These are phyloP conservation scores for Plasmopara muralis DNA, from an alignment of 352 stramenopile genomes.

Conservation along the genomic window DNA sequence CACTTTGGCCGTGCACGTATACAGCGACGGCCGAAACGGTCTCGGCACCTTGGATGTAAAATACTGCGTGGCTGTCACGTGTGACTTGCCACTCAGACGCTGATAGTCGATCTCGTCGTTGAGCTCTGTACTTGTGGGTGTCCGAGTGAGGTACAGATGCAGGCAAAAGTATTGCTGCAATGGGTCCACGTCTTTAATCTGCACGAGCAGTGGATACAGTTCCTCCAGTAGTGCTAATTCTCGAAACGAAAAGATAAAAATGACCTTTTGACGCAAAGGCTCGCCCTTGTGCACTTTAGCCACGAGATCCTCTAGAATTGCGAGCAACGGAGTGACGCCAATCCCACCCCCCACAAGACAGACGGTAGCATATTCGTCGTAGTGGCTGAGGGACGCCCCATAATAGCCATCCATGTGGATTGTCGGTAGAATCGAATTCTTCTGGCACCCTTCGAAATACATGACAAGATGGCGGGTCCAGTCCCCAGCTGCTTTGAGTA, in stretches of 20 bases:
- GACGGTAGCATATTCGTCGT: constrained; percentile 36
- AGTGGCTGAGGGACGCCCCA: constrained; percentile 32
- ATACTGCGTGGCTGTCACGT: constrained; percentile 6
- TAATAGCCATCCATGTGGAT: constrained; percentile 61
- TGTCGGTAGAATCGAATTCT: constrained; percentile 20
- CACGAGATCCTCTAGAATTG: constrained; percentile 42
- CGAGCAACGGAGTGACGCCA: constrained; percentile 38
- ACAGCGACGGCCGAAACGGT: constrained; percentile 30
- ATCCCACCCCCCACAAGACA: constrained; percentile 47
- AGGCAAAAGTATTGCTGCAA: constrained; percentile 17
- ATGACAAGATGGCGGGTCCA: constrained; percentile 40
- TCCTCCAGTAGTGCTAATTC: constrained; percentile 36
- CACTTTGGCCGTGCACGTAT: constrained; percentile 13
- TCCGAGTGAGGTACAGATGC: constrained; percentile 29
- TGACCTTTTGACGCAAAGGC: constrained; percentile 18
- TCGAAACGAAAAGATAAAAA: constrained; percentile 41
- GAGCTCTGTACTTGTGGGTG: constrained; percentile 14
- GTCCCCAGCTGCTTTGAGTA: constrained; percentile 38
- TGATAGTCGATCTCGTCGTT: constrained; percentile 23
- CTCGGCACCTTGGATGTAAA: constrained; percentile 7
- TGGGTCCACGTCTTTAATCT: constrained; percentile 27
- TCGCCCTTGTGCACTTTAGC: constrained; percentile 12
- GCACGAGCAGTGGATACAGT: constrained; percentile 30
- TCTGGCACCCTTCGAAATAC: constrained; percentile 28
- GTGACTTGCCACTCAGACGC: constrained; percentile 8